Percentiles rank a stretch among this genome's conserved stretches.
These are phyloP conservation scores for Anthostomella pinea DNA, from an alignment of 2,329 filamentous ascomycete genomes.

Conservation along the genomic window DNA sequence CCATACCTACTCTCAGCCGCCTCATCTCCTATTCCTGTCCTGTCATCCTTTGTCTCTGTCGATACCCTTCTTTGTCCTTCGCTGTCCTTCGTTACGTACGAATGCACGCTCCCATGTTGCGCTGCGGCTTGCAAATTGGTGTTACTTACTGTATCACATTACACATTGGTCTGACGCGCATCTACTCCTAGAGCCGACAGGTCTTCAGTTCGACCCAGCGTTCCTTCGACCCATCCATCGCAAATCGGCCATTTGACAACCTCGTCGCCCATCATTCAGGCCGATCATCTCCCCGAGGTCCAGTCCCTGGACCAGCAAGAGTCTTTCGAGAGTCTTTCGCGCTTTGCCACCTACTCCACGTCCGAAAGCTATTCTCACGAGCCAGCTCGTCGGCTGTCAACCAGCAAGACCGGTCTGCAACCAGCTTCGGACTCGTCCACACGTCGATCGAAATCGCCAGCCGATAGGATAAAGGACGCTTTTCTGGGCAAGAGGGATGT, in stretches of 20 bases:
- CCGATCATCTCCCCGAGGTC: constrained; percentile 47
- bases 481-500: constrained; percentile 58
- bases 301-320: constrained; percentile 37
- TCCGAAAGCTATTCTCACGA: constrained; percentile 33
- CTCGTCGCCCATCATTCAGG: constrained; percentile 65
- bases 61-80: background rate
- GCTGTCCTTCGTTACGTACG: no score
- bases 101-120: no score
- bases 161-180: constrained; percentile 10
- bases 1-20: background rate
- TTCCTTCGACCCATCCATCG: constrained; percentile 58
- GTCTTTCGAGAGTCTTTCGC: constrained; percentile 22
- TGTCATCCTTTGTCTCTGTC: background rate
- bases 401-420: constrained; percentile 38
- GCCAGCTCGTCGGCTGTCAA: constrained; percentile 28
- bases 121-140: background rate
- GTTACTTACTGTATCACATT: background rate
- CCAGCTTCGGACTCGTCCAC: constrained; percentile 41
- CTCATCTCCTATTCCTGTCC: background rate
- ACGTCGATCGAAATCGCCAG: constrained; percentile 66
- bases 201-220: constrained; percentile 41
- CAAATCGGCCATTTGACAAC: constrained; percentile 67
- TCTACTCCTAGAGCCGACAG: constrained; percentile 18
- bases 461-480: constrained; percentile 67
- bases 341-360: constrained; percentile 39